Percentiles rank a stretch among this genome's conserved stretches.
Conservation (phyloP, 2,329 filamentous ascomycete genomes). For the Aspergillus novofumigatus region DNA sequence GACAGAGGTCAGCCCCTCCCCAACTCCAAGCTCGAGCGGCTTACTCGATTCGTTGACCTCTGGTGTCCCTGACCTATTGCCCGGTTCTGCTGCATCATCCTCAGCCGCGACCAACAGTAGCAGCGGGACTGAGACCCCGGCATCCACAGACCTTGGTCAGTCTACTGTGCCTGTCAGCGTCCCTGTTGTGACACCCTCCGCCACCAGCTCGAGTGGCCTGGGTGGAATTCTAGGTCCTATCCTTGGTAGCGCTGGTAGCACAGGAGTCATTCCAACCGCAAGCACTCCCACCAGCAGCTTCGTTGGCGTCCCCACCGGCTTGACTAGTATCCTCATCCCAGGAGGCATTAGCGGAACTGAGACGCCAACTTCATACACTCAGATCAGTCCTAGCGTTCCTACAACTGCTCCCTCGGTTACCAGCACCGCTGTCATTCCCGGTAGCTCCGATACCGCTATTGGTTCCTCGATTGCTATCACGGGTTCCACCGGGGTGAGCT, state of each 20-base stretch:
- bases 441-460: constrained; percentile 9
- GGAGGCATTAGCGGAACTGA: not conserved
- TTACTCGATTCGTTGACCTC: not conserved
- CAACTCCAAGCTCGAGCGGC: not conserved
- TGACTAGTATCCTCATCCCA: not conserved
- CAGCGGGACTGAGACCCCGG: not conserved
- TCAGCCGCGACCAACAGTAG: not conserved
- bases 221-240: not conserved
- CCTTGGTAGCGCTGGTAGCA: constrained; percentile 1
- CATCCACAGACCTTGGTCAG: not conserved
- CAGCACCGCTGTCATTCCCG: constrained; percentile 6
- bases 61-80: not conserved
- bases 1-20: not conserved
- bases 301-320: constrained; percentile 11
- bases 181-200: constrained; percentile 15
- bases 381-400: constrained; percentile 10
- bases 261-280: not conserved
- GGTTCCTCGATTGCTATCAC: constrained; percentile 6
- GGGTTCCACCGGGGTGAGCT: not conserved
- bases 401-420: constrained; percentile 12
- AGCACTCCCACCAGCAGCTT: constrained; percentile 4
- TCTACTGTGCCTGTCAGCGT: constrained; percentile 26
- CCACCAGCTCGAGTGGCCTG: constrained; percentile 4
- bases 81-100: not conserved
- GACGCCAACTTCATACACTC: not conserved